Conservation (phyloP, 306 rosid genomes). For the Fragaria iinumae region DNA sequence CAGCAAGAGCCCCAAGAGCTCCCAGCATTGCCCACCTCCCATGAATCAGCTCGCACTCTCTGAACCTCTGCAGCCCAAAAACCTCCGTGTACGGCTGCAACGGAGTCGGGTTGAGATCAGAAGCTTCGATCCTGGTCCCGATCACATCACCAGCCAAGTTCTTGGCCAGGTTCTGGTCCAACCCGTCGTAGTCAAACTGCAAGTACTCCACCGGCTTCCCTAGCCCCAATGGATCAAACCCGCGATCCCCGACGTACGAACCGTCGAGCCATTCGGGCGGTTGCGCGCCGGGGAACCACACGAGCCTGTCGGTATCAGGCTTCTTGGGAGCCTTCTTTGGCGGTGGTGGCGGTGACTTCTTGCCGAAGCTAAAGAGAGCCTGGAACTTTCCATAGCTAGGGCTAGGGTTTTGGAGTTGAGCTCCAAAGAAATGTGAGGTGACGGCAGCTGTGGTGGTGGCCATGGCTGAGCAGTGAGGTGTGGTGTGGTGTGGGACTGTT, state of each 20-base stretch:
- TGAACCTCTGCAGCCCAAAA: slow-evolving; percentile 74
- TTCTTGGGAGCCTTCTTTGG: slow-evolving; percentile 15
- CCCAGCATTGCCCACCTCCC: slow-evolving; percentile 92
- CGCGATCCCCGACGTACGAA: slow-evolving; percentile 55
- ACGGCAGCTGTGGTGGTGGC: slow-evolving; percentile 43
- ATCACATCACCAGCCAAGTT: slow-evolving; percentile 57
- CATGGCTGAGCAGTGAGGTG: slow-evolving; percentile 26
- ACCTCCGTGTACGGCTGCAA: slow-evolving; percentile 82
- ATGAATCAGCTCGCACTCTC: slow-evolving; percentile 76
- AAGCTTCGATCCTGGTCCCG: slow-evolving; percentile 50
- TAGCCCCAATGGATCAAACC: slow-evolving; percentile 68
- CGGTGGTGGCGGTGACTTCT: slow-evolving; percentile 33
- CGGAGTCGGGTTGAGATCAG: slow-evolving; percentile 60
- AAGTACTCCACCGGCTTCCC: slow-evolving; percentile 69
- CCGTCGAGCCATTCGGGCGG: slow-evolving; percentile 84
- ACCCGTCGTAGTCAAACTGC: slow-evolving; percentile 62
- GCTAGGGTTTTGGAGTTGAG: slow-evolving; percentile 23
- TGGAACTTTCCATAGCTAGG: slow-evolving; percentile 38
- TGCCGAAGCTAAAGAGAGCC: slow-evolving; percentile 32
- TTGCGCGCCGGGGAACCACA: slow-evolving; percentile 61
- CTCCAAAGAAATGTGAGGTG: slow-evolving; percentile 58
- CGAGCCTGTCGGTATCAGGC: slow-evolving; percentile 31
- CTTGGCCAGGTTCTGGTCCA: slow-evolving; percentile 86
- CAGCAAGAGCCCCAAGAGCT: slow-evolving; percentile 71
- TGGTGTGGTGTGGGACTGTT: slow-evolving; percentile 21